These are phyloP conservation scores for Closterium sp. DNA, from an alignment of 139 green algal species.

Conservation along the genomic window DNA sequence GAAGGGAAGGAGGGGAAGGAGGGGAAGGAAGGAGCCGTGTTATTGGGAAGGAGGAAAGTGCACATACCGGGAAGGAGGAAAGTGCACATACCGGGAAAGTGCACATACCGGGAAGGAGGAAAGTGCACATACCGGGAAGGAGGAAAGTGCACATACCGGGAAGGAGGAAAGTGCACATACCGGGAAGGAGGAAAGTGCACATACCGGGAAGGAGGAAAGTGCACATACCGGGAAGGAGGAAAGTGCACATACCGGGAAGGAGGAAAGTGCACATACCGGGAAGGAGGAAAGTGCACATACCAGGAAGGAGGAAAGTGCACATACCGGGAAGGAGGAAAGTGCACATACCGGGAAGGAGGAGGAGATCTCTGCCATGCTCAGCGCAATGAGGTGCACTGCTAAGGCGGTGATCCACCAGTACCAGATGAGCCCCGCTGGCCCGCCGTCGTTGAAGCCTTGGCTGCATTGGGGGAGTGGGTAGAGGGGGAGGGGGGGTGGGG, in stretches of 20 bases:
- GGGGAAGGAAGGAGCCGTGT: not conserved
- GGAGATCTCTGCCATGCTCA: constrained; percentile 58
- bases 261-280: not conserved
- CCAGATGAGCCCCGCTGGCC: constrained; percentile 57
- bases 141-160: not conserved
- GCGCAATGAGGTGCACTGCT: constrained; percentile 49
- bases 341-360: constrained; percentile 49
- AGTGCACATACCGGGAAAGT: not conserved
- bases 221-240: constrained; percentile 49
- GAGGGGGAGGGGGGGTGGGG: not conserved
- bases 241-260: not conserved
- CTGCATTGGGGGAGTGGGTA: not conserved
- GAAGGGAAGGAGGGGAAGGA: not conserved
- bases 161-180: too few species aligned
- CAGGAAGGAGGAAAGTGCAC: too few species aligned
- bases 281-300: too few species aligned
- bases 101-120: not conserved
- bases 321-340: constrained; percentile 47
- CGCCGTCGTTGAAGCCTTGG: constrained; percentile 40
- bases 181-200: too few species aligned
- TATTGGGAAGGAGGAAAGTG: not conserved
- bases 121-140: too few species aligned
- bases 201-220: too few species aligned
- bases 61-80: not conserved
- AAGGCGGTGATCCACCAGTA: constrained; percentile 51